These are phyloP conservation scores for Penicillium expansum DNA, from an alignment of 2,329 filamentous ascomycete species.

Conservation along the genomic window DNA sequence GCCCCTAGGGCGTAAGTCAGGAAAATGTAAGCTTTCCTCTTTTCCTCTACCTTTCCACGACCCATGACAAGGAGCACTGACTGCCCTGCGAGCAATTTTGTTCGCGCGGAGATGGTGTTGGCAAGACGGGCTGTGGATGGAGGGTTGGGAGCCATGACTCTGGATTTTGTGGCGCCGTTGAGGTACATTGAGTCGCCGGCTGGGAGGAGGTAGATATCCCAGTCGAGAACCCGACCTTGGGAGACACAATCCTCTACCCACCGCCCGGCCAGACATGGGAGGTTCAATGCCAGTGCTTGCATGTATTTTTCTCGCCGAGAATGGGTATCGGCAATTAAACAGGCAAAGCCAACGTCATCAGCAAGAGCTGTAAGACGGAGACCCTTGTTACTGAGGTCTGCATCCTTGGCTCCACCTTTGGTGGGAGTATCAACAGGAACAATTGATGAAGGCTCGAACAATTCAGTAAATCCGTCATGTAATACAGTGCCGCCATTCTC, in stretches of 20 bases:
- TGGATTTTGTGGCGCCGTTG: constrained; percentile 72
- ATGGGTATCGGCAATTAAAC: constrained; percentile 80
- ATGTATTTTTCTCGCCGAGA: constrained; percentile 89
- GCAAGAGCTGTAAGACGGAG: constrained; percentile 58
- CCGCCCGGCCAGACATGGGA: constrained; percentile 78
- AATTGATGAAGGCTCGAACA: constrained; percentile 59
- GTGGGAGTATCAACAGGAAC: constrained; percentile 29
- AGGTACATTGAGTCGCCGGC: constrained; percentile 77
- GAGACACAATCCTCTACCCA: constrained; percentile 75
- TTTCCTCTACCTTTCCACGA: constrained; percentile 61
- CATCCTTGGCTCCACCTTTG: constrained; percentile 23
- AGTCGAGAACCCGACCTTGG: constrained; percentile 63
- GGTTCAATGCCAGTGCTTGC: constrained; percentile 83
- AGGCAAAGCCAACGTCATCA: constrained; percentile 68
- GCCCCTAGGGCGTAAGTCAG: constrained; percentile 77
- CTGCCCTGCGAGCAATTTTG: constrained; percentile 62
- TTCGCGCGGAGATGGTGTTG: constrained; percentile 58
- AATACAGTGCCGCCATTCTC: constrained; percentile 72
- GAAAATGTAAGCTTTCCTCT: constrained; percentile 72
- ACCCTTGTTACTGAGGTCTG: constrained; percentile 17
- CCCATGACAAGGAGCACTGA: constrained; percentile 70
- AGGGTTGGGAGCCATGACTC: constrained; percentile 63
- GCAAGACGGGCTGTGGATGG: constrained; percentile 55
- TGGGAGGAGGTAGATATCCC: constrained; percentile 78
- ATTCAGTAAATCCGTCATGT: constrained; percentile 71